phyloP scores from a whole-genome alignment of 2,329 filamentous ascomycete species.

The Purpureocillium lavendulum region DNA sequence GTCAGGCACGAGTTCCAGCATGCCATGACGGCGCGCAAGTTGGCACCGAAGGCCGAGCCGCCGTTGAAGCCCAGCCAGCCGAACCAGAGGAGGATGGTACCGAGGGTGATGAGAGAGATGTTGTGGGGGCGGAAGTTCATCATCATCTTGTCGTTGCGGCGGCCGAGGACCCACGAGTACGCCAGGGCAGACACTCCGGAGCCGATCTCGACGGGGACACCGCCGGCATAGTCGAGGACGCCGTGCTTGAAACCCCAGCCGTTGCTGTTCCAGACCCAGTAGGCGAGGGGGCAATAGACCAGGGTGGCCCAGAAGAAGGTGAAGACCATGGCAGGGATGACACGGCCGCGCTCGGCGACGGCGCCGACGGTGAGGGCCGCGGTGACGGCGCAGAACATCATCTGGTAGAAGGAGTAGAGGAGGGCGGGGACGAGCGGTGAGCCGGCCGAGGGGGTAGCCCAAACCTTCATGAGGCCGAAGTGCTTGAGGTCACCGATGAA shows the following conservation, averaged over 20 bases:
- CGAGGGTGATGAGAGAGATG: conserved; percentile 92
- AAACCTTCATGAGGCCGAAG: conserved; percentile 80
- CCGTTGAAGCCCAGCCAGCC: conserved; percentile 99
- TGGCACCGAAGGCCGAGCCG: conserved; percentile 87
- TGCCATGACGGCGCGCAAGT: conserved; percentile 88
- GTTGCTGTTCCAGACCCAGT: conserved; percentile 93
- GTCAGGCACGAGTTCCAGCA: conserved; percentile 97
- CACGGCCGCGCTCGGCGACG: conserved; percentile 86
- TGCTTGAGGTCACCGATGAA: conserved; percentile 88
- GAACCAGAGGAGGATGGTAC: conserved; percentile 94
- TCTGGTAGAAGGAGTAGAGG: conserved; percentile 93
- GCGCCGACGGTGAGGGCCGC: conserved; percentile 86
- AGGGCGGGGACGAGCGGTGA: conserved; percentile 83
- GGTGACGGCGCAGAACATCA: conserved; percentile 96
- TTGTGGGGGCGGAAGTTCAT: conserved; percentile 99
- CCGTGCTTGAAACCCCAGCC: conserved; percentile 90
- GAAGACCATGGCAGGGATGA: conserved; percentile 92
- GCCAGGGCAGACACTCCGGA: conserved; percentile 90
- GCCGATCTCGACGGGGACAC: conserved; percentile 93
- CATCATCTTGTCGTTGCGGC: conserved; percentile 99
- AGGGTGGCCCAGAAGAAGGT: conserved; percentile 93
- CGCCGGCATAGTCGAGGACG: conserved; percentile 92
- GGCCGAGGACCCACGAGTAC: conserved; percentile 91
- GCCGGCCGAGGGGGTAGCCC: conserved; percentile 78
- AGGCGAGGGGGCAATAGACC: conserved; percentile 93